Percentiles rank a stretch among this genome's conserved stretches.
Evolutionary conservation across 225 moss, liverwort and hornwort genomes (phyloP).

Genomic region (Marchantia polymorpha): DNA sequence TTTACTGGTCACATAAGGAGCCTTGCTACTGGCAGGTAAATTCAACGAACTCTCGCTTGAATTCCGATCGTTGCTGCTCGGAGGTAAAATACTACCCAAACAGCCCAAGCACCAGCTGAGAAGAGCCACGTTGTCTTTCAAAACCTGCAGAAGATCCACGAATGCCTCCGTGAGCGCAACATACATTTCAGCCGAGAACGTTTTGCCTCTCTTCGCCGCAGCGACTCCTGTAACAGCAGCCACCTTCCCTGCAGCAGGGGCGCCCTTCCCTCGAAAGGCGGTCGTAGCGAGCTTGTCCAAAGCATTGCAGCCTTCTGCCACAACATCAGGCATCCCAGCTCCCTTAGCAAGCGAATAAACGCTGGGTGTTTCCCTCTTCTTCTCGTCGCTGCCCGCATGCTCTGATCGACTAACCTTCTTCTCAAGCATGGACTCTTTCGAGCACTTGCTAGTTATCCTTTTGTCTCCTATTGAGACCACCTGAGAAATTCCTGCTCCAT

Average conservation of each 20-base stretch:
- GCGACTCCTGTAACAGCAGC: slow-evolving; percentile 6
- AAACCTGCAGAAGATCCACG: slow-evolving; percentile 12
- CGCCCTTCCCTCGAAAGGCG: slow-evolving; percentile 15
- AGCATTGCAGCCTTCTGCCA: slow-evolving; percentile 20
- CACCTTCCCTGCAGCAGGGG: background rate
- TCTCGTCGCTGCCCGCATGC: slow-evolving; percentile 5
- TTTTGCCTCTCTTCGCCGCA: slow-evolving; percentile 14
- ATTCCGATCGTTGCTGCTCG: slow-evolving; percentile 12
- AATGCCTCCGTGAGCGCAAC: slow-evolving; percentile 21
- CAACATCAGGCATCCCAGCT: slow-evolving; percentile 20
- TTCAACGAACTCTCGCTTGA: slow-evolving; percentile 11
- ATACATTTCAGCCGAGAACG: slow-evolving; percentile 16
- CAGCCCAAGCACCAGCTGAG: slow-evolving; percentile 22
- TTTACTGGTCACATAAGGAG: slow-evolving; percentile 4
- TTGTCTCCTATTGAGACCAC: background rate
- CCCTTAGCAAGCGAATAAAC: slow-evolving; percentile 9
- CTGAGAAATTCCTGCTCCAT: background rate
- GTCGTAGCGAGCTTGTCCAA: slow-evolving; percentile 18
- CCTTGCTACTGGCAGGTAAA: slow-evolving; percentile 7
- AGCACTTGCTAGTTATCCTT: slow-evolving; percentile 8
- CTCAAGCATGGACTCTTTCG: background rate
- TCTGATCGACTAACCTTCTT: background rate
- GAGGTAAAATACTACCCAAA: slow-evolving; percentile 20
- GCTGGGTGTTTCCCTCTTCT: slow-evolving; percentile 11
- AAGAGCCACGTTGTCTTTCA: slow-evolving; percentile 15